phyloP scores from a whole-genome alignment of 1,139 yeast genomes.

The Torulaspora globosa region DNA sequence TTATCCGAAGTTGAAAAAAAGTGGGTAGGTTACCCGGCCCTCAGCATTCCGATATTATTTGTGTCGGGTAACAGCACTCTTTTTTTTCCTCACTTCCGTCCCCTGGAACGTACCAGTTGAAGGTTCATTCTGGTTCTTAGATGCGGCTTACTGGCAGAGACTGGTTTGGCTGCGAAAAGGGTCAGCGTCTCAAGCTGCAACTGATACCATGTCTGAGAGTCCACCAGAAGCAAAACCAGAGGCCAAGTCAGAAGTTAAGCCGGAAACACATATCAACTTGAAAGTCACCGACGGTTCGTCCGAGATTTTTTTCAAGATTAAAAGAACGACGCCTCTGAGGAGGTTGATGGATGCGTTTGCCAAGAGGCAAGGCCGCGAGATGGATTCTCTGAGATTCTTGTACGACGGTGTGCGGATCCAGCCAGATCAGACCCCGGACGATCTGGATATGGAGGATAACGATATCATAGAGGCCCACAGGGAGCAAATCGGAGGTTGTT shows the following conservation, averaged over 20 bases:
- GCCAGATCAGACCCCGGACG: conserved; percentile 88
- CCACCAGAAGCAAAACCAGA: conserved; percentile 39
- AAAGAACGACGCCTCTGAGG: conserved; percentile 85
- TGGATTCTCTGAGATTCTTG: conserved; percentile 77
- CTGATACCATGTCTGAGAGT: conserved; percentile 31
- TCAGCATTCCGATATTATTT: not conserved
- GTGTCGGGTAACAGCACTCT: conserved; percentile 1
- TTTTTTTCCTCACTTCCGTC: not conserved
- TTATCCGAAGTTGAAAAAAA: not conserved
- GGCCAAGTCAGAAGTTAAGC: conserved; percentile 58
- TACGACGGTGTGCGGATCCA: conserved; percentile 90
- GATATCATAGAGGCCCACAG: conserved; percentile 98
- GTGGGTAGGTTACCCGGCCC: no score
- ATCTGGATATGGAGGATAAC: conserved; percentile 87
- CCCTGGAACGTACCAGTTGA: no score
- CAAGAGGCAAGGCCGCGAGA: conserved; percentile 91
- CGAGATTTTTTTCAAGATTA: conserved; percentile 94
- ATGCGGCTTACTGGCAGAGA: not conserved
- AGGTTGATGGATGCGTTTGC: conserved; percentile 98
- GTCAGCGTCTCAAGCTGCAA: not conserved
- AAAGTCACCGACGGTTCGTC: conserved; percentile 91
- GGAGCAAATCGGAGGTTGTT: conserved; percentile 67
- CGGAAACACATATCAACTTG: conserved; percentile 77
- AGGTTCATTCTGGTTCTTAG: not conserved
- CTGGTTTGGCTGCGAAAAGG: not conserved